These are phyloP conservation scores for Alternaria solani DNA, from an alignment of 2,329 filamentous ascomycete genomes.

Conservation along the genomic window DNA sequence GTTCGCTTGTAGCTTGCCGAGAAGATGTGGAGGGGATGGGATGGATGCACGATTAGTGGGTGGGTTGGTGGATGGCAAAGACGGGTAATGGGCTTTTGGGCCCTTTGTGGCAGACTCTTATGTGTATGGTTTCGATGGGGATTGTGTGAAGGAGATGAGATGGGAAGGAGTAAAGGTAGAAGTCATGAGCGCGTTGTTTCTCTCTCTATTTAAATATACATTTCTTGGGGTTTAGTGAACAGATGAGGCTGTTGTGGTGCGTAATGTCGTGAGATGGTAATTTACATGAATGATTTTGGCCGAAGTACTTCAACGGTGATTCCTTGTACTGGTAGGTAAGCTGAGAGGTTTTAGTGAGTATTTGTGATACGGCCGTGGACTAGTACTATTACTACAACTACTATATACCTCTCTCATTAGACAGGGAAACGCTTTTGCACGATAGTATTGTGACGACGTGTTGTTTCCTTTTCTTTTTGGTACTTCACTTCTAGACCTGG, in stretches of 20 bases:
- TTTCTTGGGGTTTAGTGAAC: constrained; percentile 7
- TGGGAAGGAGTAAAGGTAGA: too few relatives aligned
- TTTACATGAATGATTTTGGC: not conserved
- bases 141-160: too few relatives aligned
- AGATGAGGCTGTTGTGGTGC: not conserved
- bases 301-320: too few relatives aligned
- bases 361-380: too few relatives aligned
- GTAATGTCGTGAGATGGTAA: not conserved
- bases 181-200: too few relatives aligned
- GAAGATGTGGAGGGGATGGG: too few relatives aligned
- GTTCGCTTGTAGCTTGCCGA: too few relatives aligned
- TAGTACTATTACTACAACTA: too few relatives aligned
- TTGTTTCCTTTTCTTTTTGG: not conserved
- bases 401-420: too few relatives aligned
- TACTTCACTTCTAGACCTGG: not conserved
- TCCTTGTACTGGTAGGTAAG: too few relatives aligned
- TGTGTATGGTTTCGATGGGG: constrained; percentile 15
- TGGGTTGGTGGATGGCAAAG: constrained; percentile 8
- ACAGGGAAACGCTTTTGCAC: not conserved
- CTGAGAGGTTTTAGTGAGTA: too few relatives aligned
- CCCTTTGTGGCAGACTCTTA: constrained; percentile 6
- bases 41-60: too few relatives aligned
- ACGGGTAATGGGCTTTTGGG: constrained; percentile 13
- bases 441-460: not conserved
- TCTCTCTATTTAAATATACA: constrained; percentile 2